Evolutionary conservation across 495 filamentous ascomycete species (phyloP), one percentile per base, ranked within the genome.

Genomic region (Penicillium pulvis): DNA sequence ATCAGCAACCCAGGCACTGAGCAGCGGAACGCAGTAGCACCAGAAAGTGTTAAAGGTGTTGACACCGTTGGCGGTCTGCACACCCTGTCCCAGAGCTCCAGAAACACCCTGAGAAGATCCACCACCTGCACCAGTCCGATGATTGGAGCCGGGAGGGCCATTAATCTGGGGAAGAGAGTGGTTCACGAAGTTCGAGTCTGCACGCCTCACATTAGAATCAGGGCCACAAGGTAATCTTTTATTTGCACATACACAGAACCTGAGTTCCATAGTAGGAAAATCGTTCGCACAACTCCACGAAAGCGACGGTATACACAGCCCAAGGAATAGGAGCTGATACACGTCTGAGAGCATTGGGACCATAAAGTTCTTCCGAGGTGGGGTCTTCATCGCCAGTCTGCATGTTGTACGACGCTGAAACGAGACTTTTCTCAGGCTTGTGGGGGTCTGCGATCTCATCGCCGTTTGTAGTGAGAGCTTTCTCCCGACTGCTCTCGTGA

Each of bases 231-330:
- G 54, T 55, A 57, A 30, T 63, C 54, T 65, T 53, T 9, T 0
- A 30, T 20, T n/a, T 26, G 20, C n/a, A 73, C 81, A 57, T 79
- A 87, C 85, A 89, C 49, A 91, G 85, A 42, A 83, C 84, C 23
- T 83, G 88, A 16, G 87, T 89, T 54, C 90, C 90, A 67, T 91
- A 91, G 78, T 89, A 92, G 11, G 86, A 87, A 75, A 91, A 90
- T 30, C 89, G 85, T 75, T 93, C 90, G 74, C 84, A 88, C 58
- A 91, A 68, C 72, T 93, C 90, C 45, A 90, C 82, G 60, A 91
- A 86, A 23, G 86, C 88, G 55, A 93, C 81, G 20, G 86, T 87
- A 64, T 84, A 92, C 10, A 81, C 79, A n/a, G 74, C 81, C 77
- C 77, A 86, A 19, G 86, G 88, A 30, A 93, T 80, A 36, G 75